Conservation (phyloP, 2,329 filamentous ascomycete species). For the Ascochyta pisi region DNA sequence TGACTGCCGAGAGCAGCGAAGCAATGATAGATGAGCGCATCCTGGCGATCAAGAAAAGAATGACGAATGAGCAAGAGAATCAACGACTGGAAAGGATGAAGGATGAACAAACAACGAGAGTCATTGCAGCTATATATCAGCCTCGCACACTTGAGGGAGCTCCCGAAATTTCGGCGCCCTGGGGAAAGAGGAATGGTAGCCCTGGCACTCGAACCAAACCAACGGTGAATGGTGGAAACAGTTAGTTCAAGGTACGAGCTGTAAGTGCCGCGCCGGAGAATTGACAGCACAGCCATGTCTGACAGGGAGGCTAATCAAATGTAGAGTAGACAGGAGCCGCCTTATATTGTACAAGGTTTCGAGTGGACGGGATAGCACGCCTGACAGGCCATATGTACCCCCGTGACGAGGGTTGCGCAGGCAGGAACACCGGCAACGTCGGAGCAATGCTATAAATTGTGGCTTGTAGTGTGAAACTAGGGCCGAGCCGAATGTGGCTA, state of each 20-base stretch:
- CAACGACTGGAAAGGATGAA: neutral
- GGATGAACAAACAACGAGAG: neutral
- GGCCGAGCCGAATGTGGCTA: slow-evolving; percentile 1
- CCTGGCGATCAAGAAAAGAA: slow-evolving; percentile 14
- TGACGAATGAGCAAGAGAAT: neutral
- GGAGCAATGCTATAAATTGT: neutral
- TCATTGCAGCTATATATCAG: slow-evolving; percentile 5
- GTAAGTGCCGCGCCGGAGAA: slow-evolving; percentile 7
- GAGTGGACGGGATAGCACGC: neutral
- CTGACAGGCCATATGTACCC: neutral
- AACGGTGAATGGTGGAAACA: slow-evolving; percentile 9
- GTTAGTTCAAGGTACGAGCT: neutral
- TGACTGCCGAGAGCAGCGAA: slow-evolving; percentile 27
- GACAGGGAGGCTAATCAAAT: neutral
- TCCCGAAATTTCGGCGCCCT: slow-evolving; percentile 1
- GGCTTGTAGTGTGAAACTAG: slow-evolving; percentile 2
- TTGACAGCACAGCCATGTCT: neutral
- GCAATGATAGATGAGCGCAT: slow-evolving; percentile 31
- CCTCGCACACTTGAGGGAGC: neutral
- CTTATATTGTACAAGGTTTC: slow-evolving; percentile 1
- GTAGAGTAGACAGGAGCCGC: neutral
- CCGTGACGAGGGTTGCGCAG: neutral
- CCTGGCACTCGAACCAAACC: neutral
- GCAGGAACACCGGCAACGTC: neutral
- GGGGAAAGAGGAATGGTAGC: neutral